Evolutionary conservation across 2,329 filamentous ascomycete species (phyloP).

Genomic region (Penicillium polonicum): DNA sequence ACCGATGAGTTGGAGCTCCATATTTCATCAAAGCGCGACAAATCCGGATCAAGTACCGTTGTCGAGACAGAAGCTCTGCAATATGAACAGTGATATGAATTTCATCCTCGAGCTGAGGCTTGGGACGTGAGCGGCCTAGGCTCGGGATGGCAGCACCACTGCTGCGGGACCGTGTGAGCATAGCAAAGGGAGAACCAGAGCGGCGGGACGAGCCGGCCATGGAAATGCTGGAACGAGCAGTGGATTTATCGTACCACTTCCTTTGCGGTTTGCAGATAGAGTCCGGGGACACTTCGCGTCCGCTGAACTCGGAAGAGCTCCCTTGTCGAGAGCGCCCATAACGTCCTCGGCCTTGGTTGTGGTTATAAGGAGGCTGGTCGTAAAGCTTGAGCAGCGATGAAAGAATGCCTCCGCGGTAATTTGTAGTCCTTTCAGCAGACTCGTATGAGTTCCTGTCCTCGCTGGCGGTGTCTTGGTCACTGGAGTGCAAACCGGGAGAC

Average conservation of each 20-base stretch:
- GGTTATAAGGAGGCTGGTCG: slow-evolving; percentile 45
- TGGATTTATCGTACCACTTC: slow-evolving; percentile 45
- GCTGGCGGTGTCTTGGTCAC: slow-evolving; percentile 31
- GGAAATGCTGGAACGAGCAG: slow-evolving; percentile 37
- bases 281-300: slow-evolving; percentile 34
- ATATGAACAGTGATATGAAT: slow-evolving; percentile 62
- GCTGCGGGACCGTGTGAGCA: slow-evolving; percentile 39
- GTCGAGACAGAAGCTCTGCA: slow-evolving; percentile 70
- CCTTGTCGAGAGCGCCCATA: slow-evolving; percentile 33
- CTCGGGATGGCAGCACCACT: slow-evolving; percentile 33
- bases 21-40: slow-evolving; percentile 86
- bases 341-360: slow-evolving; percentile 21
- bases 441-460: slow-evolving; percentile 49
- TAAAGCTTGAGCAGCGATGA: slow-evolving; percentile 71
- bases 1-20: slow-evolving; percentile 83
- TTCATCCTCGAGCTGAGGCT: slow-evolving; percentile 44
- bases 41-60: slow-evolving; percentile 79
- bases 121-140: slow-evolving; percentile 14
- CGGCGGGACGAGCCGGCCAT: slow-evolving; percentile 32
- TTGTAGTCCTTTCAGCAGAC: slow-evolving; percentile 64
- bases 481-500: slow-evolving; percentile 35
- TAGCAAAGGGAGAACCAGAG: slow-evolving; percentile 29
- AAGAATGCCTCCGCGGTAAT: slow-evolving; percentile 72
- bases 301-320: slow-evolving; percentile 34
- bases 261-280: slow-evolving; percentile 31